Evolutionary conservation across 345 rosid genomes (phyloP).

Genomic region (Erucastrum elatum): DNA sequence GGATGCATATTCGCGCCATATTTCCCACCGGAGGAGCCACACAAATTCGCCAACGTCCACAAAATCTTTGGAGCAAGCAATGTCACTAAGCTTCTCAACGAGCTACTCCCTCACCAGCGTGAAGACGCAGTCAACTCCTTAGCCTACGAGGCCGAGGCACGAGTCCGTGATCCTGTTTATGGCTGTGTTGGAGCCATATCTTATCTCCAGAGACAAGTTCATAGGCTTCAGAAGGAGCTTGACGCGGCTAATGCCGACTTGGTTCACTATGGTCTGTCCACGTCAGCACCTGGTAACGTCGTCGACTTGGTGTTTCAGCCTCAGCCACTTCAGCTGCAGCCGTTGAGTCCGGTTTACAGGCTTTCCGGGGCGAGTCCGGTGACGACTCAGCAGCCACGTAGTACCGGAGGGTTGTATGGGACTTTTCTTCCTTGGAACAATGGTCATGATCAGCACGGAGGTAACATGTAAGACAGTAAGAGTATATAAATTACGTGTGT

Average conservation of each 20-base stretch:
- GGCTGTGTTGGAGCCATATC: slow-evolving; percentile 93
- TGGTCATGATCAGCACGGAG: slow-evolving; percentile 61
- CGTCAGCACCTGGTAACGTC: slow-evolving; percentile 35
- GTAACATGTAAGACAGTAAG: slow-evolving; percentile 62
- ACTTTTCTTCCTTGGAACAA: slow-evolving; percentile 55
- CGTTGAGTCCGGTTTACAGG: slow-evolving; percentile 26
- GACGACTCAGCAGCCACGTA: slow-evolving; percentile 40
- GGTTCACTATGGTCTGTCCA: slow-evolving; percentile 59
- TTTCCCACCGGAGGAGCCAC: slow-evolving; percentile 96
- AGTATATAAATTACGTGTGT: slow-evolving; percentile 23
- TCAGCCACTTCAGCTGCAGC: slow-evolving; percentile 28
- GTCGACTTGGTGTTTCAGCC: slow-evolving; percentile 39
- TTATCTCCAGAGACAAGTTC: slow-evolving; percentile 87
- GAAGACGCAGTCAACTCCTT: slow-evolving; percentile 94
- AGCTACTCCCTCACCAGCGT: slow-evolving; percentile 86
- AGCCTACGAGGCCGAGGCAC: slow-evolving; percentile 93
- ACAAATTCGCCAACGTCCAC: slow-evolving; percentile 90
- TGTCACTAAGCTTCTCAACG: slow-evolving; percentile 85
- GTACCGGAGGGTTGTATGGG: slow-evolving; percentile 41
- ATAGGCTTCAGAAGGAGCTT: slow-evolving; percentile 89
- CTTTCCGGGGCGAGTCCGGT: slow-evolving; percentile 31
- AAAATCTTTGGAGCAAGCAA: slow-evolving; percentile 97
- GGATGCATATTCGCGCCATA: slow-evolving; percentile 96
- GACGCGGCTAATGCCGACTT: slow-evolving; percentile 82
- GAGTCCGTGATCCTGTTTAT: slow-evolving; percentile 87